Evolutionary conservation across 345 rosid genomes (phyloP).

Genomic region (Clarkia xantiana): DNA sequence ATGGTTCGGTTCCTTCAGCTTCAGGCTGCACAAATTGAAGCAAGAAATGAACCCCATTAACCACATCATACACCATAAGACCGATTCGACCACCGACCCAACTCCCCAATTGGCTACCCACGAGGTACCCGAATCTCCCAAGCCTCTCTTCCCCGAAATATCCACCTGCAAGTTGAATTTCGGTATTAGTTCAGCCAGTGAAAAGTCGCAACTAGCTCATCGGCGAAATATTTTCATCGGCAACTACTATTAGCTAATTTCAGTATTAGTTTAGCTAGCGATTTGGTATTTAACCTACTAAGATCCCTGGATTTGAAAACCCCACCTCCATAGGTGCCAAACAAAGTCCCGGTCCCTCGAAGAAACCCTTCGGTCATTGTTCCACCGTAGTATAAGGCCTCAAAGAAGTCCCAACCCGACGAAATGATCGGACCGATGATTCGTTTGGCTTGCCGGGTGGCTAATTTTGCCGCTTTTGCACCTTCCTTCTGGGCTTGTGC

Average conservation of each 20-base stretch:
- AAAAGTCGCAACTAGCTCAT: too few species aligned
- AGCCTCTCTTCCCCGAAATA: constrained; percentile 62
- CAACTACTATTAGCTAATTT: too few species aligned
- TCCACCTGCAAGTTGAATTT: constrained; percentile 30
- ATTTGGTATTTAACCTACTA: too few species aligned
- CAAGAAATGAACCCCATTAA: constrained; percentile 50
- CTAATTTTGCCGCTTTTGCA: constrained; percentile 77
- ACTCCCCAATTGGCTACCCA: constrained; percentile 84
- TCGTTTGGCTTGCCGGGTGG: constrained; percentile 56
- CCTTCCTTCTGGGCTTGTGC: constrained; percentile 65
- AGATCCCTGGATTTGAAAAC: constrained; percentile 9
- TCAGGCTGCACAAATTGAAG: constrained; percentile 27
- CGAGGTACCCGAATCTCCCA: constrained; percentile 79
- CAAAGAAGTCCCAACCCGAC: constrained; percentile 94
- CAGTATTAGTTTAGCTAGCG: too few species aligned
- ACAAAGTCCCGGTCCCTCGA: constrained; percentile 76
- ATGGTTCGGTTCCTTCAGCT: constrained; percentile 9
- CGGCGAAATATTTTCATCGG: too few species aligned
- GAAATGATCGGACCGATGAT: constrained; percentile 83
- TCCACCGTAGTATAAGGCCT: constrained; percentile 84
- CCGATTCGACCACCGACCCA: constrained; percentile 97
- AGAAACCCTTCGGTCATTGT: constrained; percentile 70
- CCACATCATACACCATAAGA: constrained; percentile 80
- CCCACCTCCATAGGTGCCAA: constrained; percentile 81
- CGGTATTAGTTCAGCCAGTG: too few species aligned